Evolutionary conservation across 2,329 filamentous ascomycete species (phyloP), one percentile per base, ranked within the genome.

Genomic region (Verruconis gallopava): DNA sequence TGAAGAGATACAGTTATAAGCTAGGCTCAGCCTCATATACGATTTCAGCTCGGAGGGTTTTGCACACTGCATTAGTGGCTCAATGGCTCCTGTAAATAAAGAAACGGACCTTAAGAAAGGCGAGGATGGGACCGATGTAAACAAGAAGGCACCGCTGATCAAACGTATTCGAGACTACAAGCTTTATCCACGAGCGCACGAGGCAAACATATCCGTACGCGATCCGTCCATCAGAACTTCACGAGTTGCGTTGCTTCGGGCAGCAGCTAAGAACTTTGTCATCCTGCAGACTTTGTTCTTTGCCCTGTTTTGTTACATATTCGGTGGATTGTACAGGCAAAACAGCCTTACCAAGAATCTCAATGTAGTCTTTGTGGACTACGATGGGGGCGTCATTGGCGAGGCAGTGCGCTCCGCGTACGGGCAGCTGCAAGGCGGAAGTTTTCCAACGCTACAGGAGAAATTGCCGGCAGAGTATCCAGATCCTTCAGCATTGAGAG

Each of bases 361-460:
- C 19, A 46, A 53, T 6, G 37, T 57, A 20, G 50, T 57, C 2
- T 51, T 49, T 13, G 53, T 57, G 9, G 51, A 58, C 44, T 57
- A 56, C 21, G 55, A 57, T 40, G 47, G 47, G 5, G 52, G 51
- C 14, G 45, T 47, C 4, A 43, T 55, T 21, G 51, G 51, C 11
- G 18, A 48, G 25, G 42, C 52, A 12, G 37, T 55, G 47, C 21
- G 47, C 3, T 44, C 42, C 5, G 54, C 53, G 32, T 56, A 55
- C 43, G 19, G 45, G 17, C 39, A 45, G 28, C 46, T 56, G 21
- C 37, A 49, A 43, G 49, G 48, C 12, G 39, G 45, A 3, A 25
- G 30, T n/a, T 55, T 53, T 41, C 49, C 53, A 37, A 51, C 50
- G 3, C 21, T 53, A 4, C 38, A 47, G 4, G 48, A 47, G 37